Evolutionary conservation across 2,329 filamentous ascomycete species (phyloP).

Genomic region (Exophiala lecanii-corni): DNA sequence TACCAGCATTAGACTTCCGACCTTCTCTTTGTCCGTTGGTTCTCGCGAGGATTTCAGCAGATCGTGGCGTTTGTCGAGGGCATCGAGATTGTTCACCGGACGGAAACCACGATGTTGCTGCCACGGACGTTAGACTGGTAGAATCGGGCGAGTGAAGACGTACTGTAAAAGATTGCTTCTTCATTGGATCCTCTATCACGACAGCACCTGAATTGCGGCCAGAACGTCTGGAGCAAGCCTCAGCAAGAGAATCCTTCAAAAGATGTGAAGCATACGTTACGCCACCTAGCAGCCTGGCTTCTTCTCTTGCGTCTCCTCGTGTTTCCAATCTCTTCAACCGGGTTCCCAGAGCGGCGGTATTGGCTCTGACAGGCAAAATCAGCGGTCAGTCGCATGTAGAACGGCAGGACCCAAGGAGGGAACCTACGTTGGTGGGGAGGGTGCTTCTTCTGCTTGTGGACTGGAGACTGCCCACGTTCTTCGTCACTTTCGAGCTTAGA

Average conservation of each 20-base stretch:
- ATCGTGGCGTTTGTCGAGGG: background rate
- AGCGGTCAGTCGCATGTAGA: too few relatives aligned
- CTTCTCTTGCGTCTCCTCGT: constrained; percentile 12
- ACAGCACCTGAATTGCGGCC: constrained; percentile 2
- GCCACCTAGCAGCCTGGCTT: constrained; percentile 13
- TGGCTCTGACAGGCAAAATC: constrained; percentile 3
- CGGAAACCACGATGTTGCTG: background rate
- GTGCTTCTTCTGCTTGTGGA: too few relatives aligned
- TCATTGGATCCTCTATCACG: constrained; percentile 15
- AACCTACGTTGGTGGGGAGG: background rate
- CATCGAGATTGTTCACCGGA: background rate
- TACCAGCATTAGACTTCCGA: background rate
- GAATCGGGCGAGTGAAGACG: background rate
- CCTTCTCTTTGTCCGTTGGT: background rate
- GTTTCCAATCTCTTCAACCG: constrained; percentile 4
- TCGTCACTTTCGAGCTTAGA: constrained; percentile 21
- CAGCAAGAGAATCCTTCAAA: constrained; percentile 3
- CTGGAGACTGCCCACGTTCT: background rate
- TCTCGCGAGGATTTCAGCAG: background rate
- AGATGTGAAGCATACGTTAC: constrained; percentile 9
- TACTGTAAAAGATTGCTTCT: constrained; percentile 11
- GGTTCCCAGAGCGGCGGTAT: background rate
- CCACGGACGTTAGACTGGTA: background rate
- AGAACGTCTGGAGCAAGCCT: constrained; percentile 7
- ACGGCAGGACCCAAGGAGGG: too few relatives aligned